phyloP scores from a whole-genome alignment of 257 asterid species.

The Solanum virginianum region DNA sequence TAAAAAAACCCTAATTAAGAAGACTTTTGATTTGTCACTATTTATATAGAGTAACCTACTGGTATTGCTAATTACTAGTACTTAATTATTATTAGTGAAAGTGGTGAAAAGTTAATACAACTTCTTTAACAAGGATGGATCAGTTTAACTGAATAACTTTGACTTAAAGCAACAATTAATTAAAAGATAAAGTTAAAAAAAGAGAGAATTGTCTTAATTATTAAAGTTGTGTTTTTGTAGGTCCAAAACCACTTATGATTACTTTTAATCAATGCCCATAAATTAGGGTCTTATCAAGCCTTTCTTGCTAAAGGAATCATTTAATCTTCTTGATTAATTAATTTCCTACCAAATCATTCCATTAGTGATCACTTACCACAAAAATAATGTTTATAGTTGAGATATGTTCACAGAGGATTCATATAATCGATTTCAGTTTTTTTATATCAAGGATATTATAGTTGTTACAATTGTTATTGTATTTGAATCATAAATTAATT shows the following conservation, averaged over 20 bases:
- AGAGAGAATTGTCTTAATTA: conserved; percentile 16
- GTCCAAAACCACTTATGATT: conserved; percentile 20
- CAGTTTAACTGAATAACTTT: conserved; percentile 36
- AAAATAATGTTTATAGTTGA: neutral
- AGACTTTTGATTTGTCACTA: neutral
- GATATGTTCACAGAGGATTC: neutral
- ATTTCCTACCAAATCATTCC: neutral
- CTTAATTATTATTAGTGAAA: neutral
- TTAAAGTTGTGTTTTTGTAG: conserved; percentile 19
- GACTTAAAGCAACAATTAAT: conserved; percentile 20
- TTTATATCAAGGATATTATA: neutral
- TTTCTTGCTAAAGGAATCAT: neutral
- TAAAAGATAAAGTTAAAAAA: conserved; percentile 17
- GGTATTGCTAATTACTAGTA: neutral
- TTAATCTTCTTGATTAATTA: neutral
- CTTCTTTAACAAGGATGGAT: conserved; percentile 1
- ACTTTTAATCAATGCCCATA: conserved; percentile 13
- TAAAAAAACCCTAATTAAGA: neutral
- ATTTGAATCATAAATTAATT: neutral
- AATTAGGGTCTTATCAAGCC: conserved; percentile 3
- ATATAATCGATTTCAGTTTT: neutral
- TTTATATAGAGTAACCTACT: neutral
- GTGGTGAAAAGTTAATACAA: neutral
- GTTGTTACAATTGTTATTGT: neutral
- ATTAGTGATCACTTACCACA: neutral